Evolutionary conservation across 164 flowering plant genomes (phyloP).

Genomic region (Vitis rupestris): DNA sequence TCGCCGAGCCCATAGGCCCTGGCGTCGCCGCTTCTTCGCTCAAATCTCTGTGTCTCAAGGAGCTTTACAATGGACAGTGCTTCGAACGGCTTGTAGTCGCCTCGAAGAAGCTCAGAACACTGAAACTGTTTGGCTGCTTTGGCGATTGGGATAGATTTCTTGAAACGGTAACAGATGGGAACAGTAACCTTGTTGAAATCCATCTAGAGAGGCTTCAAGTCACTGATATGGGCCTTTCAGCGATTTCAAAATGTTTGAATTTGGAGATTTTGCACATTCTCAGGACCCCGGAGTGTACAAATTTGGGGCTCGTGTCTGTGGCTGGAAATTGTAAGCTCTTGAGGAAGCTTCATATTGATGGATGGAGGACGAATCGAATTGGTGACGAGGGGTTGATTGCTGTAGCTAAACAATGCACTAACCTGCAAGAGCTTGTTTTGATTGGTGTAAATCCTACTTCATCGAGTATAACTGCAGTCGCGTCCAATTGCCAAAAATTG

Average conservation of each 20-base stretch:
- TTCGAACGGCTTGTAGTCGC: slow-evolving; percentile 67
- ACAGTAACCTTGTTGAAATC: slow-evolving; percentile 53
- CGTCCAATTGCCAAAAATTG: slow-evolving; percentile 60
- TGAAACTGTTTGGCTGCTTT: slow-evolving; percentile 70
- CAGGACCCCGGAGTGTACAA: slow-evolving; percentile 81
- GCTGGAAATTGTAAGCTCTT: slow-evolving; percentile 68
- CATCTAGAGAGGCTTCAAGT: slow-evolving; percentile 92
- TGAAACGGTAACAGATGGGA: slow-evolving; percentile 36
- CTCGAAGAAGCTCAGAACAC: slow-evolving; percentile 55
- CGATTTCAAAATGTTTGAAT: slow-evolving; percentile 53
- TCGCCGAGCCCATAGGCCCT: slow-evolving; percentile 50
- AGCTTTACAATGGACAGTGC: slow-evolving; percentile 77
- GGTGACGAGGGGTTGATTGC: slow-evolving; percentile 82
- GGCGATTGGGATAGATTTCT: slow-evolving; percentile 88
- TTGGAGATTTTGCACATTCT: slow-evolving; percentile 79
- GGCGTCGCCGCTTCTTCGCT: slow-evolving; percentile 54
- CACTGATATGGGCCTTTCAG: slow-evolving; percentile 71
- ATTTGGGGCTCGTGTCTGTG: slow-evolving; percentile 52
- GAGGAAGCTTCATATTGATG: slow-evolving; percentile 94
- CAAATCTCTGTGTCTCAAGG: slow-evolving; percentile 64
- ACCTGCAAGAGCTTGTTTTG: slow-evolving; percentile 82
- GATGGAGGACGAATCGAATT: slow-evolving; percentile 87
- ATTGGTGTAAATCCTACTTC: slow-evolving; percentile 79
- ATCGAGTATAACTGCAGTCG: slow-evolving; percentile 54
- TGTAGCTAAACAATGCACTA: slow-evolving; percentile 57